phyloP scores from a whole-genome alignment of 2,329 filamentous ascomycete genomes.

The Diaporthe citri region DNA sequence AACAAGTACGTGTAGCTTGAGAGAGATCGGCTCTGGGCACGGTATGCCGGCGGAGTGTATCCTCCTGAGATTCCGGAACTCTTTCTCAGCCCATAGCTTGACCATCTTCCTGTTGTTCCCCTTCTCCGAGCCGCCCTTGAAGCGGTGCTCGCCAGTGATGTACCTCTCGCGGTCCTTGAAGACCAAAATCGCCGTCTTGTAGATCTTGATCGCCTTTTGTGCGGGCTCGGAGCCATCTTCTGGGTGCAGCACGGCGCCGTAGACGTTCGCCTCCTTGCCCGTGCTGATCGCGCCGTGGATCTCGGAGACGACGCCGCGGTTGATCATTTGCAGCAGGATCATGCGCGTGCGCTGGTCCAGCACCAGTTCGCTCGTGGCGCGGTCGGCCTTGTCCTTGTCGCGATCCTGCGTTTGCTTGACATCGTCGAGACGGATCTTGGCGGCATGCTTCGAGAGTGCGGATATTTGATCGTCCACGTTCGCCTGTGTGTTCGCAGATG shows the following conservation, averaged over 20 bases:
- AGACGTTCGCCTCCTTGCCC: conserved; percentile 98
- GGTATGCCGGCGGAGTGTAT: conserved; percentile 88
- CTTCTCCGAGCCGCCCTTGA: conserved; percentile 92
- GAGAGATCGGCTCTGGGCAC: conserved; percentile 87
- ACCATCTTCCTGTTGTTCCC: conserved; percentile 97
- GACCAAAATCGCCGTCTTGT: conserved; percentile 97
- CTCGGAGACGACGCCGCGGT: conserved; percentile 88
- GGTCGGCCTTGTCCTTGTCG: conserved; percentile 89
- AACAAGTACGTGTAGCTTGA: conserved; percentile 93
- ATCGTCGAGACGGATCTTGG: conserved; percentile 84
- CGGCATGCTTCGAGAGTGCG: conserved; percentile 85
- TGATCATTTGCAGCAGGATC: conserved; percentile 97
- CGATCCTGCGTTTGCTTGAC: conserved; percentile 66
- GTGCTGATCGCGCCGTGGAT: conserved; percentile 96
- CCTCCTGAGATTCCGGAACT: conserved; percentile 92
- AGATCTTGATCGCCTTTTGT: conserved; percentile 95
- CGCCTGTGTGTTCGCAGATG: conserved; percentile 81
- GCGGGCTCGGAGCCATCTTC: conserved; percentile 66
- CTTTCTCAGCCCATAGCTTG: conserved; percentile 98
- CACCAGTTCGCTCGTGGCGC: conserved; percentile 94
- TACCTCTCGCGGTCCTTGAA: conserved; percentile 99
- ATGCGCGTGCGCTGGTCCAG: conserved; percentile 94
- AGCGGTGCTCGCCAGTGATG: conserved; percentile 93
- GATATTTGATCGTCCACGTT: conserved; percentile 90
- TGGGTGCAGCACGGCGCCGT: conserved; percentile 81